Evolutionary conservation across 345 rosid genomes (phyloP), one percentile per base, ranked within the genome.

Genomic region (Litchi chinensis): DNA sequence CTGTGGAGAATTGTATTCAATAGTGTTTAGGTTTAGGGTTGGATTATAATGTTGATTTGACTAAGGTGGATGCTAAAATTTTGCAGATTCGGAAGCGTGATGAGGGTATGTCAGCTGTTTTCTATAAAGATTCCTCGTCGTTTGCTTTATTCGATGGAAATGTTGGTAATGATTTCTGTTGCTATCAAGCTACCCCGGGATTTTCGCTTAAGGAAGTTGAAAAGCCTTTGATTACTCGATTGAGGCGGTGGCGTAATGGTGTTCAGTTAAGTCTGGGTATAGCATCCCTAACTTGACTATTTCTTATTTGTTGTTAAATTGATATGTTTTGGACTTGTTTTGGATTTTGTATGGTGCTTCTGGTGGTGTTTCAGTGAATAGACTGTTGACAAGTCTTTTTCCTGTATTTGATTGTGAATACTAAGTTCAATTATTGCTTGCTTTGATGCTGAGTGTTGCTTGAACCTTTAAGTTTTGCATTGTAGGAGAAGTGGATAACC

Each of bases 61-160:
- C 10, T 15, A 10, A 12, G 9, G 18, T 39, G 50, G 43, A 44
- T 16, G 43, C 18, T 75, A 32, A 10, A 26, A 32, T 70, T 68
- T n/a, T 77, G 75, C 80, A 70, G 75, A 63, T 78, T 62, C n/a
- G 56, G 21, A 26, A 19, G 46, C 13, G 6, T 50, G 39, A 78
- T 1, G 70, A 9, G 10, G 70, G 41, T 41, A 39, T 70, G 5
- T 41, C 63, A 3, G 80, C 70, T 28, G 70, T 70, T 22, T 78
- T 28, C 63, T 70, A 78, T 13, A 76, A 62, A n/a, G 10, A 64
- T 19, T 64, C 32, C 16, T 75, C 74, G 7, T 24, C 50, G 15
- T 76, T 80, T 76, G 70, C 76, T 39, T 28, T 54, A 8, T 76
- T 76, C 22, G 60, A 71, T 50, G 60, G 76, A 48, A 63, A 28